These are phyloP conservation scores for Mycena indigotica DNA, from an alignment of 768 basidiomycete species.

Conservation along the genomic window DNA sequence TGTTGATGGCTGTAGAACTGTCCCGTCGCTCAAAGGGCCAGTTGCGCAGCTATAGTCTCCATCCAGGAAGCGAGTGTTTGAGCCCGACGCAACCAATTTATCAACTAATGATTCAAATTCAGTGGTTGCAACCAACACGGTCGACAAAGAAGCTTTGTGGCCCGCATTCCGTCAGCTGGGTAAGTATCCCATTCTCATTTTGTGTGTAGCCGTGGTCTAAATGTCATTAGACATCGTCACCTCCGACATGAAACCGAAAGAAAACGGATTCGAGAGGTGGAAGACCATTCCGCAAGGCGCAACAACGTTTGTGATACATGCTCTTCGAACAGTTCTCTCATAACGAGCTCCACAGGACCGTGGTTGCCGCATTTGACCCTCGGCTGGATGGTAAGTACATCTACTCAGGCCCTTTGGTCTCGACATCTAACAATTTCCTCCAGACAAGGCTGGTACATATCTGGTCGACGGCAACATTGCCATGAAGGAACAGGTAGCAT, in stretches of 20 bases:
- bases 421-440: too few relatives aligned
- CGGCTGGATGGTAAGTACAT: not conserved
- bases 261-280: conserved; percentile 1
- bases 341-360: not conserved
- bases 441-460: not conserved
- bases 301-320: not conserved
- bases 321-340: too few relatives aligned
- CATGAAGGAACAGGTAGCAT: not conserved
- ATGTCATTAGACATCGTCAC: conserved; percentile 5
- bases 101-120: not conserved
- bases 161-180: not conserved
- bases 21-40: not conserved
- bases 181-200: too few relatives aligned
- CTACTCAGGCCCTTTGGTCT: too few relatives aligned
- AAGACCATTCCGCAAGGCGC: conserved; percentile 16
- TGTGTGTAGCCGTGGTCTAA: not conserved
- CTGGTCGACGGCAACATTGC: not conserved
- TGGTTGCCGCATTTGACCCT: not conserved
- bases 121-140: not conserved
- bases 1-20: not conserved
- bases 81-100: not conserved
- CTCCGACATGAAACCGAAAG: conserved; percentile 9
- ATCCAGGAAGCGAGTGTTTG: not conserved
- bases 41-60: not conserved
- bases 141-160: not conserved